A percentile compares a stretch with the other conserved stretches of the same genome.
Evolutionary conservation across 192 early-diverging fungal species (phyloP).

Genomic region (Bifiguratus adelaidae): DNA sequence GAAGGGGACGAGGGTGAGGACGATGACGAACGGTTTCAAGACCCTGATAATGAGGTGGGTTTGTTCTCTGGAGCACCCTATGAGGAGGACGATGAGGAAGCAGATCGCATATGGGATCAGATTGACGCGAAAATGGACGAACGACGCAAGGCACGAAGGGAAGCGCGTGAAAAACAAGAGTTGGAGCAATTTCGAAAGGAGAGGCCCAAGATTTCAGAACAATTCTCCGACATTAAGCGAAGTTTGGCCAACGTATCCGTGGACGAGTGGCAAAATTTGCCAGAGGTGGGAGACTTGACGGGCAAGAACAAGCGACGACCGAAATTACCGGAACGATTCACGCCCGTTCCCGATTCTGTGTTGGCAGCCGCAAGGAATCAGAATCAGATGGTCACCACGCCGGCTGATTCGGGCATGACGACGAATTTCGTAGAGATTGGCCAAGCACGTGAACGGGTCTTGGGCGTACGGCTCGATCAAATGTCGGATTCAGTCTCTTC

Average conservation of each 20-base stretch:
- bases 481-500: conserved; percentile 82
- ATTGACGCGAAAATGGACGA: conserved; percentile 91
- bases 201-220: conserved; percentile 72
- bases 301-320: conserved; percentile 62
- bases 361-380: conserved; percentile 41
- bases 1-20: conserved; percentile 52
- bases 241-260: conserved; percentile 60
- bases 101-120: conserved; percentile 82
- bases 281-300: conserved; percentile 78
- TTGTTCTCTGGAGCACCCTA: conserved; percentile 82
- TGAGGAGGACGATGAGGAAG: conserved; percentile 96
- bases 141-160: conserved; percentile 60
- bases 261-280: conserved; percentile 80
- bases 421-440: conserved; percentile 90
- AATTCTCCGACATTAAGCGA: conserved; percentile 86
- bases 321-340: conserved; percentile 41
- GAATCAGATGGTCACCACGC: conserved; percentile 40
- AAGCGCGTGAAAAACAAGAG: conserved; percentile 62
- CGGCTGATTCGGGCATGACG: conserved; percentile 47
- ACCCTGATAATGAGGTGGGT: conserved; percentile 91
- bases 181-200: conserved; percentile 56
- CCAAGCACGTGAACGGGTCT: conserved; percentile 83
- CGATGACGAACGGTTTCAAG: conserved; percentile 68
- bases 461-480: conserved; percentile 86
- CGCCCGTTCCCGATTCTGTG: conserved; percentile 53